Percentiles rank a stretch among this genome's conserved stretches.
Evolutionary conservation across 148 eudicot genomes (phyloP).

Genomic region (Chenopodium berlandieri): DNA sequence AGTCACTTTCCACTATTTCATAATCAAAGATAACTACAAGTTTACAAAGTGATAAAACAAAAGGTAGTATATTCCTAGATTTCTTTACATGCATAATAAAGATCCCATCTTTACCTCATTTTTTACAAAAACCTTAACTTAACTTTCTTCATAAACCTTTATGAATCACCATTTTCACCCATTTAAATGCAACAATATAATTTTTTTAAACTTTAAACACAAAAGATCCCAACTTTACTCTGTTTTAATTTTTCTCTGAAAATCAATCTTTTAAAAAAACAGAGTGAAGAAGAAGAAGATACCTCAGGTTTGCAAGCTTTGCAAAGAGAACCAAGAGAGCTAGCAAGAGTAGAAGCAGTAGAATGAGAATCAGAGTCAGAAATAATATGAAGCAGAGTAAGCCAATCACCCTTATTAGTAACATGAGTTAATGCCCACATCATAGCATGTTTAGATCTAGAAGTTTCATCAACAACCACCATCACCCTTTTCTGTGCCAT

Average conservation of each 20-base stretch:
- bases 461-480: constrained; percentile 80
- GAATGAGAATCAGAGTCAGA: constrained; percentile 33
- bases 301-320: constrained; percentile 95
- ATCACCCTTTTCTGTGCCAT: constrained; percentile 70
- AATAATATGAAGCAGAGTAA: constrained; percentile 70
- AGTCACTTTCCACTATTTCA: constrained; percentile 1
- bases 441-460: constrained; percentile 87
- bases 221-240: constrained; percentile 19
- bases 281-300: neutral
- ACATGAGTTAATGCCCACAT: constrained; percentile 96
- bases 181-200: neutral
- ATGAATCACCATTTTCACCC: neutral
- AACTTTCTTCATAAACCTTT: neutral
- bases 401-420: constrained; percentile 72
- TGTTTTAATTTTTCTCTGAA: neutral
- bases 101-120: neutral
- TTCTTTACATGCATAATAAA: neutral
- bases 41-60: neutral
- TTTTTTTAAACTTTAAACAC: neutral
- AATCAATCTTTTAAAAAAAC: neutral
- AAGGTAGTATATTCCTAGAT: neutral
- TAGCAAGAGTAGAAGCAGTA: constrained; percentile 50
- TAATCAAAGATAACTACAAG: neutral
- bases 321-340: constrained; percentile 80
- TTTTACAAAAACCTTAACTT: neutral